Evolutionary conservation across 495 filamentous ascomycete genomes (phyloP), one percentile per base, ranked within the genome.

Genomic region (Annulohypoxylon nitens): DNA sequence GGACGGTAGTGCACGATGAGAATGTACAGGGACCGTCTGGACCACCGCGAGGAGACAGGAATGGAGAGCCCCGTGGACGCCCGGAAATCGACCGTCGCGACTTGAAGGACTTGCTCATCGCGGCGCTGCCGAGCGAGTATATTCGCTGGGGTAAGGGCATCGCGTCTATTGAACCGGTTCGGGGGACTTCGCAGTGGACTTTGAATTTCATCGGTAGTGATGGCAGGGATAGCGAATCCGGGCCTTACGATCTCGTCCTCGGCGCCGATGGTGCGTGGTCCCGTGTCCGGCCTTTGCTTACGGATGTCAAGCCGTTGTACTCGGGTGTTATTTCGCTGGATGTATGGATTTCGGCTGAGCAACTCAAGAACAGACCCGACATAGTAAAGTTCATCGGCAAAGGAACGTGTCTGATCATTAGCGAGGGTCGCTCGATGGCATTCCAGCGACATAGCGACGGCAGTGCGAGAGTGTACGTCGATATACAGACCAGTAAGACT

Each of bases 231-330:
- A 2, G 34, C 7, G 70, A 61, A 18, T 57, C 68, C 3, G 64
- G 69, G 3, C 72, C 69, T 0, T 86, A 85, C 65, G 87, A 90
- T 73, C 77, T 91, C 0, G 81, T 91, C 0, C 81, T 91, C 37
- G 89, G 90, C 10, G 88, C 89, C 3, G 90, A 91, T 65, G 90
- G 90, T 8, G 87, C 88, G 12, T 90, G 89, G 86, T 86, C 84
- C 10, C 82, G 82, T 54, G 83, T 88, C 4, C 83, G 89, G 26
- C 74, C 70, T 0, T 39, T 85, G 0, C 75, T 91, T 16, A 86
- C 85, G 2, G 74, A 82, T 39, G 78, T 79, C 36, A 75, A 78
- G 66, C 90, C 88, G 0, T 67, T 78, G 8, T 90, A 88, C 74
- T 83, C 82, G 0, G 86, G 87, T 61, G 72, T 85, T 43, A 78